Evolutionary conservation across 257 asterid species (phyloP), one percentile per base, ranked within the genome.

Genomic region (Solanum bulbocastanum): DNA sequence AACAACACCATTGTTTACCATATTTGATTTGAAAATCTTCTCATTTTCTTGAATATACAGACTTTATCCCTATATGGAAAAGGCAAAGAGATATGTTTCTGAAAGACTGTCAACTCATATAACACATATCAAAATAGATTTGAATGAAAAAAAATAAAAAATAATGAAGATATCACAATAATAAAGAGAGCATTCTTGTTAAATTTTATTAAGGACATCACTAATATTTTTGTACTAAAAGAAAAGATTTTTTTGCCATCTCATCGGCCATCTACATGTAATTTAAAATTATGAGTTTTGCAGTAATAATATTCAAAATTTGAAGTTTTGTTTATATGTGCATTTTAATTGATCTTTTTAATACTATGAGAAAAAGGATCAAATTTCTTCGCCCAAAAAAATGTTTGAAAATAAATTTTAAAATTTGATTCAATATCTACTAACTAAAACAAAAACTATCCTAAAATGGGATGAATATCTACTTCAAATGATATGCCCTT

Each of bases 1-100:
- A 44, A 44, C 52, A 44, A 44, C 2, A 44, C 18, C 1, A 44
- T 12, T 12, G 52, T 44, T 44, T 44, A 44, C 0, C 0, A 44
- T 44, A 44, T 12, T 12, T 44, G 16, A 44, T 12, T 44, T 44
- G 52, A 44, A 44, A 44, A 44, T 44, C 52, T 44, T 44, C 2
- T 44, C 6, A 44, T 44, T 44, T 44, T 44, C 18, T 44, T 44
- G 18, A 44, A 12, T 44, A 44, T 44, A 12, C 18, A 44, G 0
- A 44, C 0, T 58, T 58, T 23, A 62, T 62, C 0, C 1, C 0
- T 23, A 62, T 4, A 4, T 62, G 0, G 0, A 23, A 4, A 4
- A 23, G 1, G 0, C 3, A 0, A 1, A 62, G 1, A 62, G 0
- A 10, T 23, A 6, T 23, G 0, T 23, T 62, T 62, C 0, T 2